Base-by-base conservation (phyloP, 352 stramenopile species). In the Pythium phragmitis region DNA sequence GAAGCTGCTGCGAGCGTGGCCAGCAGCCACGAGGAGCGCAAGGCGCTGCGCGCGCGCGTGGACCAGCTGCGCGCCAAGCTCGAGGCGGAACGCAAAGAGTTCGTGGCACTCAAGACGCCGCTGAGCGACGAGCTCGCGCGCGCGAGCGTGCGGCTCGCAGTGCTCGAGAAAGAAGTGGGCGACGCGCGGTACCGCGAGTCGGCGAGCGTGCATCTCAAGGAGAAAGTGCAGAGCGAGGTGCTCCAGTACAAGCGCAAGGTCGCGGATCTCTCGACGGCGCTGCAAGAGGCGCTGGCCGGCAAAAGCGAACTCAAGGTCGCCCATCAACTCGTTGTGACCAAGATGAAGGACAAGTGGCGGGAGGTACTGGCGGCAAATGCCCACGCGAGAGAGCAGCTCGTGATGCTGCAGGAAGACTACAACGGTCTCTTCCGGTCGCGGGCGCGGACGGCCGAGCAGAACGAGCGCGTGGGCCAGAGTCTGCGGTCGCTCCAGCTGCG, bases 401-500 rank as follows among this genome's bases (percentile, higher is more conserved):
- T 72, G 61, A 89, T 89, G 82, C 57, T 91, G 1, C 78, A 89
- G 49, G 82, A 91, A 59, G 82, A 90, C 57, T 92, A 89, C 63
- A 72, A 76, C n/a, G 80, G 75, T 1, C 69, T 89, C 14, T 92
- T 78, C 23, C 79, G 71, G 5, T 79, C 74, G 33, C 75, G 80
- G 16, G 45, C 62, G 2, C 60, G 59, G 26, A 57, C 85, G 4
- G 53, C 75, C 16, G 70, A 80, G 51, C 76, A 88, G 59, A 85
- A 82, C 53, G 67, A 85, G 11, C 71, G 71, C 23, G 60, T 89
- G 34, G 70, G 72, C 51, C 64, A 85, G 64, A 67, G 62, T 17
- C 70, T 88, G 61, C 68, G 71, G 21, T 60, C 79, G 47, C 69
- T 86, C 60, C 88, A 82, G 61, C 17, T 47, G 19, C 68, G 70